A percentile compares a stretch with the other conserved stretches of the same genome.
Conservation (phyloP, 306 rosid genomes). For the Begonia loranthoides region DNA sequence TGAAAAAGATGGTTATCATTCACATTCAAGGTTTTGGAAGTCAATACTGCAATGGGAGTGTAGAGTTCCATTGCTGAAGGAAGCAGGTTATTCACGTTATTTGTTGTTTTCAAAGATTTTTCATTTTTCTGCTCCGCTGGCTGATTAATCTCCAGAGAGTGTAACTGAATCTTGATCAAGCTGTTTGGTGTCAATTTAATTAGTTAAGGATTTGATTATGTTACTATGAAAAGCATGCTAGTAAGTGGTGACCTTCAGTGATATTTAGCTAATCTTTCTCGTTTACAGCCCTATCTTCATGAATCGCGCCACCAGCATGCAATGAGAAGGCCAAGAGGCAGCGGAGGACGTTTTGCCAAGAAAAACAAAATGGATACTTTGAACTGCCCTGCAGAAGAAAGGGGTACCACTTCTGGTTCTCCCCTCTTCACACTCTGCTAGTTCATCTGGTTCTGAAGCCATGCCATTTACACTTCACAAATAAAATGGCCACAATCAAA, state of each 20-base stretch:
- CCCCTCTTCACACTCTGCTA: conserved; percentile 60
- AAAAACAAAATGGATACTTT: conserved; percentile 30
- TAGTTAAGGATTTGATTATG: no score
- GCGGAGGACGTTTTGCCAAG: conserved; percentile 94
- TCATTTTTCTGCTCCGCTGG: no score
- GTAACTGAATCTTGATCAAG: no score
- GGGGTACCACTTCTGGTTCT: conserved; percentile 42
- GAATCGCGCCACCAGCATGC: conserved; percentile 99
- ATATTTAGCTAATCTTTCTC: conserved; percentile 16
- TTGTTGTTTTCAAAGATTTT: no score
- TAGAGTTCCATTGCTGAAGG: no score
- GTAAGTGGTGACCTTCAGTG: neutral
- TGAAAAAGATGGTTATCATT: no score
- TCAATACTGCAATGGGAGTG: no score
- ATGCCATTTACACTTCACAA: conserved; percentile 18
- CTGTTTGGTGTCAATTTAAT: no score
- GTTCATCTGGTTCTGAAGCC: conserved; percentile 82
- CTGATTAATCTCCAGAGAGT: no score
- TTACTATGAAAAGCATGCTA: no score
- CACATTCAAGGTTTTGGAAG: no score
- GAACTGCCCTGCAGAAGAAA: conserved; percentile 34
- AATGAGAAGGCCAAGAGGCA: conserved; percentile 87
- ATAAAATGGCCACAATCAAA: conserved; percentile 37
- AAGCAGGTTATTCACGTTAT: no score
- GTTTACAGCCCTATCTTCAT: conserved; percentile 82